Conservation (phyloP, 257 asterid species). For the Verbascum thapsus region DNA sequence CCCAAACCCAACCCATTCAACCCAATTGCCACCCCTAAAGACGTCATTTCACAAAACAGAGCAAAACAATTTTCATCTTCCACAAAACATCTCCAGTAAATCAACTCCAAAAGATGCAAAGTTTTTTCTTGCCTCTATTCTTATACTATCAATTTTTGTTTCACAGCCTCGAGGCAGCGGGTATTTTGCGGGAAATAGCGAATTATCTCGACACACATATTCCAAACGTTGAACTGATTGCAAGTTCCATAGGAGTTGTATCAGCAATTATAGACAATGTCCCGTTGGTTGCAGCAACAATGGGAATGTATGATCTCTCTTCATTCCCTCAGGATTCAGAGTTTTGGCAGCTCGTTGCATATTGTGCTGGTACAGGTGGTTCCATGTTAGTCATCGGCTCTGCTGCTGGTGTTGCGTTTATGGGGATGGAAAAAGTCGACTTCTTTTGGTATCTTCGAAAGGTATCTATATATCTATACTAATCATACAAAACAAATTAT, state of each 20-base stretch:
- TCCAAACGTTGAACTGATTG: slow-evolving; percentile 67
- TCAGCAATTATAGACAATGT: slow-evolving; percentile 95
- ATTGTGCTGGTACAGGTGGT: slow-evolving; percentile 97
- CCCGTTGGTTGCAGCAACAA: slow-evolving; percentile 94
- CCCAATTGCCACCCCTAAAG: too few species aligned
- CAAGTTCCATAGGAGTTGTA: slow-evolving; percentile 87
- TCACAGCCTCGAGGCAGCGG: slow-evolving; percentile 91
- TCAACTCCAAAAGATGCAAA: background rate
- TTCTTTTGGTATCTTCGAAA: slow-evolving; percentile 92
- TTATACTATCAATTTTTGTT: slow-evolving; percentile 14
- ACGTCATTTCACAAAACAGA: too few species aligned
- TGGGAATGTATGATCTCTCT: slow-evolving; percentile 94
- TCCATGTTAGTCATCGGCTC: slow-evolving; percentile 95
- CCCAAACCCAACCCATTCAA: too few species aligned
- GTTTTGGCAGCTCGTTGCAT: slow-evolving; percentile 95
- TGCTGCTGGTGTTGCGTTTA: slow-evolving; percentile 95
- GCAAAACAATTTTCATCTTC: too few species aligned
- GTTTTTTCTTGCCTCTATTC: slow-evolving; percentile 5
- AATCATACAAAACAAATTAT: too few species aligned
- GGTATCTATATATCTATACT: slow-evolving; percentile 52
- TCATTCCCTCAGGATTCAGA: slow-evolving; percentile 86
- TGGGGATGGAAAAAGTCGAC: slow-evolving; percentile 98
- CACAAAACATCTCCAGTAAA: too few species aligned
- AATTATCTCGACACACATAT: slow-evolving; percentile 88
- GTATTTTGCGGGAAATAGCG: slow-evolving; percentile 86